These are phyloP conservation scores for Pichia sp. DNA, from an alignment of 1,139 yeast species.

Conservation along the genomic window DNA sequence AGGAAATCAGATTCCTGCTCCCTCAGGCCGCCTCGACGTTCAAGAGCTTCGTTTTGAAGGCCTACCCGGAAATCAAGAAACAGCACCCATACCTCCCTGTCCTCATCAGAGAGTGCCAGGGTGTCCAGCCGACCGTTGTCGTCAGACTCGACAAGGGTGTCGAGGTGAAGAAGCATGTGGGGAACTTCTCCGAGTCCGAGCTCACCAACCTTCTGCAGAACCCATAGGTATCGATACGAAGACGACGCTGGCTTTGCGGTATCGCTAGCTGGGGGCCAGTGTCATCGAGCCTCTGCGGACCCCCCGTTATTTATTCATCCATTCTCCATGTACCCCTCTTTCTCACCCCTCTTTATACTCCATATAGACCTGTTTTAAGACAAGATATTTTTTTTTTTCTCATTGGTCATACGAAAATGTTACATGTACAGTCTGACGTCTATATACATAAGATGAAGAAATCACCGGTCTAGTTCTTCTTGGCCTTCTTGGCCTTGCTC, in stretches of 20 bases:
- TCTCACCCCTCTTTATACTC: background rate
- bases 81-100: constrained; percentile 60
- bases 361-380: constrained; percentile 1
- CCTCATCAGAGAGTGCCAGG: constrained; percentile 70
- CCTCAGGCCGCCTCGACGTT: constrained; percentile 67
- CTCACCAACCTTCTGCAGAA: constrained; percentile 24
- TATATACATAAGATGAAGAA: background rate
- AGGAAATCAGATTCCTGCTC: constrained; percentile 74
- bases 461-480: background rate
- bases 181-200: constrained; percentile 28
- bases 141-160: constrained; percentile 52
- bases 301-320: background rate
- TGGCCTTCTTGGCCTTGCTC: constrained; percentile 26
- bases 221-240: constrained; percentile 12
- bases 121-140: constrained; percentile 66
- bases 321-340: background rate
- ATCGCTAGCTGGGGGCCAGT: too few species aligned
- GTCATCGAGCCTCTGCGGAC: too few species aligned
- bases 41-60: constrained; percentile 49
- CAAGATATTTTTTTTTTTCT: background rate
- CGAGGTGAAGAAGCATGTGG: constrained; percentile 32
- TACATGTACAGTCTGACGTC: background rate
- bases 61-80: constrained; percentile 59
- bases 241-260: background rate
- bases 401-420: background rate